phyloP scores from a whole-genome alignment of 192 early-diverging fungal species.

The Helicostylum pulchrum region DNA sequence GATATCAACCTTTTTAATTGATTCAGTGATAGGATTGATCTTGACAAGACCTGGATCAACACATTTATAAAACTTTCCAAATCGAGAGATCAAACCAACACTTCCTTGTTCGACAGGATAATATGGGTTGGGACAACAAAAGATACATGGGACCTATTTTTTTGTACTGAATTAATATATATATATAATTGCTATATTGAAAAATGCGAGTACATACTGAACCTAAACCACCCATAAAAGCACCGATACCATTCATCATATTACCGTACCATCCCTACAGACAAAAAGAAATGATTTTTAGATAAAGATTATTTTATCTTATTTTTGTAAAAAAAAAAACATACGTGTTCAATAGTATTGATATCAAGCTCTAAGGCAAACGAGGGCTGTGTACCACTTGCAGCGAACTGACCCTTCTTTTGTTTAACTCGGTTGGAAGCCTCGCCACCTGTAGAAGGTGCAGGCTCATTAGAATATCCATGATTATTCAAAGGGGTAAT shows the following conservation, averaged over 20 bases:
- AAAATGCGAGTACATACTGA: constrained; percentile 25
- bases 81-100: constrained; percentile 66
- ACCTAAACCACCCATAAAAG: constrained; percentile 41
- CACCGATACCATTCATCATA: constrained; percentile 46
- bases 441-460: not conserved
- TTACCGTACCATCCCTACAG: constrained; percentile 41
- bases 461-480: not conserved
- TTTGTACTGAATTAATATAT: not conserved
- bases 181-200: not conserved
- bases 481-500: not conserved
- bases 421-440: constrained; percentile 4
- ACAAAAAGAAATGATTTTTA: not conserved
- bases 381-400: constrained; percentile 26
- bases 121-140: constrained; percentile 64
- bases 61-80: constrained; percentile 57
- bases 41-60: constrained; percentile 57
- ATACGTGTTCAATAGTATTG: constrained; percentile 31
- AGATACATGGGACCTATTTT: constrained; percentile 38
- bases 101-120: constrained; percentile 65
- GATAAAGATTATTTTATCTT: not conserved
- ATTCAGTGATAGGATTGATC: constrained; percentile 51
- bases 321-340: not conserved
- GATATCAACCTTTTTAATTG: constrained; percentile 43
- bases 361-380: constrained; percentile 20
- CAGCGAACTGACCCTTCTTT: constrained; percentile 13